Conservation (phyloP, 2,329 filamentous ascomycete genomes). For the Teratosphaeria gauchensis region DNA sequence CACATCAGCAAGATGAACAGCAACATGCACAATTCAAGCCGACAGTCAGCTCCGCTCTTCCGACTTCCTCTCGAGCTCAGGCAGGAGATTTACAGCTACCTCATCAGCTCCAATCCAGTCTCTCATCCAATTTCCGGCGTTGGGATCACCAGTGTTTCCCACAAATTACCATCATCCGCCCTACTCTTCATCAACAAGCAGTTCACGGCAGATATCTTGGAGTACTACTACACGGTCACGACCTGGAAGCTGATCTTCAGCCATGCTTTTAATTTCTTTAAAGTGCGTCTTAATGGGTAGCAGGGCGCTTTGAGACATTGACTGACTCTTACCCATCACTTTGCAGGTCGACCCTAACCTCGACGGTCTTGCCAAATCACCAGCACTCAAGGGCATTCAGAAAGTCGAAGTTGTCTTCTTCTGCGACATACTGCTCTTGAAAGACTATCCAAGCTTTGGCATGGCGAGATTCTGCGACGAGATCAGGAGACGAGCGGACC, state of each 20-base stretch:
- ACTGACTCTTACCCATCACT: no score
- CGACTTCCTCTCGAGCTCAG: constrained; percentile 36
- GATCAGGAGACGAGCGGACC: constrained; percentile 17
- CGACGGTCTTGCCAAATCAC: constrained; percentile 14
- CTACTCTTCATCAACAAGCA: constrained; percentile 20
- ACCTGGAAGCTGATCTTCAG: constrained; percentile 26
- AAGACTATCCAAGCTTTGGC: constrained; percentile 23
- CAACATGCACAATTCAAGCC: not conserved
- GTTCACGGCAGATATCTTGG: constrained; percentile 21
- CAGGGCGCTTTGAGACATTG: no score
- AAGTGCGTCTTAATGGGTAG: constrained; percentile 6
- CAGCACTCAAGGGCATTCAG: constrained; percentile 14
- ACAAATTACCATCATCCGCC: constrained; percentile 14
- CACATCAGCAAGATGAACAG: not conserved
- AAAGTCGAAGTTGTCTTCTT: constrained; percentile 27
- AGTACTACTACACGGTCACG: constrained; percentile 23
- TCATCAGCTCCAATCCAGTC: constrained; percentile 22
- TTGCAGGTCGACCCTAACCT: constrained; percentile 20
- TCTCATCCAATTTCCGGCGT: constrained; percentile 22
- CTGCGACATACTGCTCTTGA: constrained; percentile 22
- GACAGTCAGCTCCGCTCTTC: constrained; percentile 13
- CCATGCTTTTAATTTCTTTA: constrained; percentile 30
- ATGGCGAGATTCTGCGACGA: constrained; percentile 22
- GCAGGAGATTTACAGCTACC: constrained; percentile 30
- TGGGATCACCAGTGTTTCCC: constrained; percentile 26